Percentiles rank a stretch among this genome's conserved stretches.
Conservation (phyloP, 2,329 filamentous ascomycete species). For the Teratosphaeria zuluensis region DNA sequence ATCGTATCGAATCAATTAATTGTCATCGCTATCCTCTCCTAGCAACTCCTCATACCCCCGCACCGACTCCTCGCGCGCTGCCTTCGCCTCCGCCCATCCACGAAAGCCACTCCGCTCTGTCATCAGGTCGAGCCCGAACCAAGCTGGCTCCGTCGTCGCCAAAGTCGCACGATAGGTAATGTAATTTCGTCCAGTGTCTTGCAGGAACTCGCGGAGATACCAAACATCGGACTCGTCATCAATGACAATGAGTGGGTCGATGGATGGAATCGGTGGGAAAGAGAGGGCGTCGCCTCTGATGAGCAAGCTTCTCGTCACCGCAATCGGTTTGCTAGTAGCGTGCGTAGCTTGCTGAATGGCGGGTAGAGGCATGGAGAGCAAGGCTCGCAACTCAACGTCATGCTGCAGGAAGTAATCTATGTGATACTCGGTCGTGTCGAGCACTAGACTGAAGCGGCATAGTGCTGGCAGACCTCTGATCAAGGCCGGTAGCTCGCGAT, state of each 20-base stretch:
- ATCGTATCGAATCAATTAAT: no score
- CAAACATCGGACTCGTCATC: no score
- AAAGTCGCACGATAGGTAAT: neutral
- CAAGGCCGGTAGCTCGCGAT: no score
- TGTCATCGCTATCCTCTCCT: no score
- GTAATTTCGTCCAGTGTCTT: neutral
- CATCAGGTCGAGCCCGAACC: neutral
- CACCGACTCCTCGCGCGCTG: neutral
- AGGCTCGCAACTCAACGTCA: neutral
- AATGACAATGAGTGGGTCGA: no score
- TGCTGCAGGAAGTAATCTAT: neutral
- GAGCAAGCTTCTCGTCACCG: neutral
- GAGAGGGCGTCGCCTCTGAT: neutral
- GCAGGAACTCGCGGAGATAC: no score
- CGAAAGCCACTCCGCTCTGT: neutral
- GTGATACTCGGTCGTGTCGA: no score
- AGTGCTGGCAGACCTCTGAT: no score
- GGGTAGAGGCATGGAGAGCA: neutral
- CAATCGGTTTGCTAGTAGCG: neutral
- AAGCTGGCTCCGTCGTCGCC: neutral
- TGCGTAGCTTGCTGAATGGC: neutral
- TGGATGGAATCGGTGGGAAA: neutral
- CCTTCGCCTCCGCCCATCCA: neutral
- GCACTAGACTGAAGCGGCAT: no score
- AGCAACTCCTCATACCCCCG: neutral